Evolutionary conservation across 129 eudicot species (phyloP).

Genomic region (Gnaphalium uliginosum): DNA sequence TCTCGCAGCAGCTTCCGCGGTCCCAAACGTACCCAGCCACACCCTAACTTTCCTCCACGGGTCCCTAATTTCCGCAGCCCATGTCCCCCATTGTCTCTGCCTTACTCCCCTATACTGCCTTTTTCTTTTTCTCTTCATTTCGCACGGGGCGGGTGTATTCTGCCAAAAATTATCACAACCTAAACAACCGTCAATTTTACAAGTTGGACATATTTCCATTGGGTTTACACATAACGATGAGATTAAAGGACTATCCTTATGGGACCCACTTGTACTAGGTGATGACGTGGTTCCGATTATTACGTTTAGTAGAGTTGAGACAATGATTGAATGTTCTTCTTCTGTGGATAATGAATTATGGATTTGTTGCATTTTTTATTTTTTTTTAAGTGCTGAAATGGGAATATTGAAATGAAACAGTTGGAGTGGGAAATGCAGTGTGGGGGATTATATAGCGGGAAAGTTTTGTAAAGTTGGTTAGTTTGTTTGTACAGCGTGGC

Average conservation of each 20-base stretch:
- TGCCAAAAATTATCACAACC: slow-evolving; percentile 31
- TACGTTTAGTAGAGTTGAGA: slow-evolving; percentile 25
- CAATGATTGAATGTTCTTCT: slow-evolving; percentile 29
- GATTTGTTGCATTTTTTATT: not conserved
- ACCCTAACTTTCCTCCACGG: slow-evolving; percentile 39
- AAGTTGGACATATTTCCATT: slow-evolving; percentile 25
- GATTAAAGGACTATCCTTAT: not conserved
- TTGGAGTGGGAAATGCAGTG: not conserved
- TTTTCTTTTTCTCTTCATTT: slow-evolving; percentile 22
- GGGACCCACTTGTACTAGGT: not conserved
- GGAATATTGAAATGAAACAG: slow-evolving; percentile 22
- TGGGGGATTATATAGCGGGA: slow-evolving; percentile 27
- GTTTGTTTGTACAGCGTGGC: slow-evolving; percentile 35
- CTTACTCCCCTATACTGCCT: slow-evolving; percentile 36
- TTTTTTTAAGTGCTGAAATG: not conserved
- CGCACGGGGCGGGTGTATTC: slow-evolving; percentile 16
- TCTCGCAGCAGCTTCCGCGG: slow-evolving; percentile 53
- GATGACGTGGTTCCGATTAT: slow-evolving; percentile 14
- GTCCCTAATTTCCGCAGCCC: slow-evolving; percentile 59
- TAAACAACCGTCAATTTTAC: slow-evolving; percentile 27
- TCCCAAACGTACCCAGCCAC: slow-evolving; percentile 54
- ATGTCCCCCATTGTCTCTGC: slow-evolving; percentile 40
- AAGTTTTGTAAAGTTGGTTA: slow-evolving; percentile 1
- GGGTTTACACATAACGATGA: slow-evolving; percentile 6
- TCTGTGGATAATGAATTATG: not conserved